Base-by-base conservation (phyloP, 176 grass and related monocot species). In the Aegilops longissima region DNA sequence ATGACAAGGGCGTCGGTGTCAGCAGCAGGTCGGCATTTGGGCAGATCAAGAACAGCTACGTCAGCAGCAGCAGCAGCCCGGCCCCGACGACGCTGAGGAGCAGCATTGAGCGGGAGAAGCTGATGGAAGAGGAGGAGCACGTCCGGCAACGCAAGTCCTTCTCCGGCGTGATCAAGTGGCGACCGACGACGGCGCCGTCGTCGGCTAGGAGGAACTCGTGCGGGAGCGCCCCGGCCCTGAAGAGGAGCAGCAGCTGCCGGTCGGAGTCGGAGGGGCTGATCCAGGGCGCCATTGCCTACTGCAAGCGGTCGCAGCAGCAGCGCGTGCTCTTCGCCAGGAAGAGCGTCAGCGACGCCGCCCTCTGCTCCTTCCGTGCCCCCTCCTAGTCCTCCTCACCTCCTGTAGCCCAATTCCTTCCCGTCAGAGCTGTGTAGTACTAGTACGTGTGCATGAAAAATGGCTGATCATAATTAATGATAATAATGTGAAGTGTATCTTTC, bases 221-320 rank as follows among this genome's bases (percentile, higher is more conserved):
- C 10, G 18, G 5, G 2, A 30, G 9, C 30, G 42, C 30, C 3
- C 82, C 40, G 20, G 44, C 69, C 3, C 81, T 91, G 70, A 89
- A 82, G 87, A 73, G 89, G 84, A 87, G 89, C 87, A 91, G 90
- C 84, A 91, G 92, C 77, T 82, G 73, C 21, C 85, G 68, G 59
- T 94, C 89, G 24, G 93, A 92, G 85, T 84, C 69, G 74, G 93
- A 94, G 85, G 85, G 87, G 77, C 83, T 89, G 23, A 90, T 94
- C 84, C 93, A 94, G 82, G 93, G 93, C 39, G 93, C 93, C 67
- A 94, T 94, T 83, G 90, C 93, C 61, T 90, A 94, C 93, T 94
- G 93, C 90, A 94, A 92, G 90, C 83, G 85, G 70, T 90, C 90
- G 31, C 90, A 91, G 78, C 87, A 89, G 89, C 77, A 87, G 78